phyloP scores from a whole-genome alignment of 2,329 filamentous ascomycete species.

The Dactylellina parvicollis region DNA sequence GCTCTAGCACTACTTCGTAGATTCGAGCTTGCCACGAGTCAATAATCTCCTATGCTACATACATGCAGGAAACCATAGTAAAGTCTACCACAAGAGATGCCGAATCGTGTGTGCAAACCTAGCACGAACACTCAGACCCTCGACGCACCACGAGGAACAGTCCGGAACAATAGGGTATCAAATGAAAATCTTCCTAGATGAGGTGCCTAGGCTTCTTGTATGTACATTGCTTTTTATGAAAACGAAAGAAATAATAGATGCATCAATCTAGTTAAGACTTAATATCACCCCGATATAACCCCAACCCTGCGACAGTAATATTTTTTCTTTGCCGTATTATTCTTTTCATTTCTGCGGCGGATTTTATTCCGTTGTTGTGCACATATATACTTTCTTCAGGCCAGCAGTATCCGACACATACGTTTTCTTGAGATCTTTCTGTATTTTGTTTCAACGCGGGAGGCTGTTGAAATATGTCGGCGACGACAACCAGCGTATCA shows the following conservation, averaged over 20 bases:
- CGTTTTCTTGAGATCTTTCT: constrained; percentile 13
- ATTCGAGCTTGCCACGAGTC: constrained; percentile 26
- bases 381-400: constrained; percentile 18
- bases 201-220: neutral
- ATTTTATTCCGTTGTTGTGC: constrained; percentile 4
- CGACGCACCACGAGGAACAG: constrained; percentile 5
- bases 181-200: constrained; percentile 23
- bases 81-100: constrained; percentile 5
- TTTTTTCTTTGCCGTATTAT: constrained; percentile 16
- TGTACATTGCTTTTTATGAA: neutral
- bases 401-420: neutral
- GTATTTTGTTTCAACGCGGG: neutral
- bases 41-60: constrained; percentile 11
- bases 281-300: constrained; percentile 17
- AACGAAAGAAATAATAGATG: constrained; percentile 20
- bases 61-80: neutral
- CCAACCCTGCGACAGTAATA: constrained; percentile 1
- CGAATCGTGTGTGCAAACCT: constrained; percentile 3
- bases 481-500: constrained; percentile 44
- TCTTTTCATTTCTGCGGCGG: neutral
- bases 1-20: neutral
- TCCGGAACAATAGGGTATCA: neutral
- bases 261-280: constrained; percentile 31
- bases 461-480: constrained; percentile 33
- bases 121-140: constrained; percentile 19